Conservation (phyloP, 108 stramenopile genomes). For the Cyclotella kingstonii region DNA sequence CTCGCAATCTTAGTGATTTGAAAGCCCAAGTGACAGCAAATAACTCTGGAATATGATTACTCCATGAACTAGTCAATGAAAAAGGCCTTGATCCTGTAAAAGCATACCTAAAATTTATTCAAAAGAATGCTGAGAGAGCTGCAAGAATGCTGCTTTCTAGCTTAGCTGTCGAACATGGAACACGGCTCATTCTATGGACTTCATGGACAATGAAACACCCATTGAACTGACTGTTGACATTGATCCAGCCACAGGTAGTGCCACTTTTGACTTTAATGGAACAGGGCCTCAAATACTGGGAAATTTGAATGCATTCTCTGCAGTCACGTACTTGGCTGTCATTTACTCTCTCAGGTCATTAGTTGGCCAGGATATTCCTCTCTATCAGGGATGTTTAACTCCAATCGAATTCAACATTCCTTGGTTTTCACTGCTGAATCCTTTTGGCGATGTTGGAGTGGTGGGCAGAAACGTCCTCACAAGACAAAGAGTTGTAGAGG, state of each 20-base stretch:
- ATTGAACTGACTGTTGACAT: constrained; percentile 90
- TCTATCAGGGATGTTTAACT: constrained; percentile 97
- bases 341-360: constrained; percentile 96
- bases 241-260: constrained; percentile 73
- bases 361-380: constrained; percentile 90
- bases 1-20: constrained; percentile 93
- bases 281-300: constrained; percentile 94
- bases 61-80: constrained; percentile 83
- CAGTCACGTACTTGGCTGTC: constrained; percentile 96
- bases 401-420: constrained; percentile 95
- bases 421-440: constrained; percentile 81
- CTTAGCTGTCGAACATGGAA: constrained; percentile 65
- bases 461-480: constrained; percentile 99
- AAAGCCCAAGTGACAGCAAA: constrained; percentile 98
- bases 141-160: constrained; percentile 93
- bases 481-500: constrained; percentile 96
- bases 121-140: constrained; percentile 91
- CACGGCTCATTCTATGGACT: constrained; percentile 80
- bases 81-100: constrained; percentile 84
- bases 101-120: constrained; percentile 97
- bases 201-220: constrained; percentile 97
- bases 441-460: constrained; percentile 91
- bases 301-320: constrained; percentile 98
- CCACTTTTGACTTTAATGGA: constrained; percentile 96
- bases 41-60: constrained; percentile 88